Conservation (phyloP, 108 stramenopile species). For the Cyclotella cryptica region DNA sequence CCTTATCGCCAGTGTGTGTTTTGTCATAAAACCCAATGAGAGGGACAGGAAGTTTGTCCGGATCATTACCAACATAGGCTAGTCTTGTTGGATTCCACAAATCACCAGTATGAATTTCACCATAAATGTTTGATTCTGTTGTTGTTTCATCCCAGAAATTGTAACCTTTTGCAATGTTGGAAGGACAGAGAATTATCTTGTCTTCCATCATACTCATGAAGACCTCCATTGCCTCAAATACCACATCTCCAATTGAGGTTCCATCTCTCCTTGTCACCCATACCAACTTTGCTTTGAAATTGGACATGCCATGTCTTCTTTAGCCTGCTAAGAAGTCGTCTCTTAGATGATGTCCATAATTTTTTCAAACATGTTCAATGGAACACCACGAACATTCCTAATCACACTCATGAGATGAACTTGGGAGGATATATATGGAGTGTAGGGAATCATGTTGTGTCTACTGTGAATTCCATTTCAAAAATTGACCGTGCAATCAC, state of each 20-base stretch:
- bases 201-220: not conserved
- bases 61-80: not conserved
- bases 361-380: not conserved
- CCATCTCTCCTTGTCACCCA: not conserved
- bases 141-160: not conserved
- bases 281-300: not conserved
- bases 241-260: not conserved
- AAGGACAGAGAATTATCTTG: not conserved
- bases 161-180: constrained; percentile 3
- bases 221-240: not conserved
- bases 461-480: no score
- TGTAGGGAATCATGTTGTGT: not conserved
- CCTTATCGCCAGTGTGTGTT: not conserved
- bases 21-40: not conserved
- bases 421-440: not conserved
- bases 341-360: constrained; percentile 3
- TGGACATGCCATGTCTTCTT: not conserved
- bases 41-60: not conserved
- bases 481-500: no score
- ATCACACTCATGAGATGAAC: not conserved
- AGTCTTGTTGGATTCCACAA: not conserved
- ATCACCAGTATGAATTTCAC: constrained; percentile 7
- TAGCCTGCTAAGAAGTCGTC: not conserved
- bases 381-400: not conserved
- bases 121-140: not conserved